Conservation (phyloP, 768 basidiomycete genomes). For the Suillus bovinus region DNA sequence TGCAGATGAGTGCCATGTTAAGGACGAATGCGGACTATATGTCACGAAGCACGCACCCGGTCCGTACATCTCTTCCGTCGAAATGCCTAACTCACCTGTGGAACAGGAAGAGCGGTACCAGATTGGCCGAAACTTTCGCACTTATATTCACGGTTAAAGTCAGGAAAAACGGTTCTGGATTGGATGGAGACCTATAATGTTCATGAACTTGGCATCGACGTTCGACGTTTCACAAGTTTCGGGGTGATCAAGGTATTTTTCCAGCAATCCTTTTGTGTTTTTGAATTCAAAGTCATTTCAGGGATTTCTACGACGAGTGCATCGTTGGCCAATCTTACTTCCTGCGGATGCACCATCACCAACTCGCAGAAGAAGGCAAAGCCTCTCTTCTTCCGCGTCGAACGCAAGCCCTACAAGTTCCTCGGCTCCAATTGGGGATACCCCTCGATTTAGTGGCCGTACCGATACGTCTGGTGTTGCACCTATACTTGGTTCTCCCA, state of each 20-base stretch:
- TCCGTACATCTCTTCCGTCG: slow-evolving; percentile 19
- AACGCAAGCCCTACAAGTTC: slow-evolving; percentile 1
- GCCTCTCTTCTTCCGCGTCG: slow-evolving; percentile 21
- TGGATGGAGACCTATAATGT: slow-evolving; percentile 86
- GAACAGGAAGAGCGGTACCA: slow-evolving; percentile 55
- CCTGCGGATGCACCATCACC: slow-evolving; percentile 34
- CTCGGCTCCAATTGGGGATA: slow-evolving; percentile 8
- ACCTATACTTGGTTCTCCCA: slow-evolving; percentile 26
- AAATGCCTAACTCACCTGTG: background rate
- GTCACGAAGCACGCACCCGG: slow-evolving; percentile 67
- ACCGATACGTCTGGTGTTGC: slow-evolving; percentile 24
- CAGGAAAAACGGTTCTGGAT: slow-evolving; percentile 79
- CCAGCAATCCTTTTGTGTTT: background rate
- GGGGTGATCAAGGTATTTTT: slow-evolving; percentile 88
- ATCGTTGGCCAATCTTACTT: slow-evolving; percentile 86
- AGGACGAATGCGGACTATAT: slow-evolving; percentile 90
- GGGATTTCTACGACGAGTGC: slow-evolving; percentile 91
- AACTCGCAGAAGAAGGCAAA: slow-evolving; percentile 30
- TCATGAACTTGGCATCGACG: slow-evolving; percentile 76
- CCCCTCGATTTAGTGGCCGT: slow-evolving; percentile 23
- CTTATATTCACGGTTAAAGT: slow-evolving; percentile 83
- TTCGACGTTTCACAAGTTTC: slow-evolving; percentile 93
- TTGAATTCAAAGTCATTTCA: slow-evolving; percentile 24
- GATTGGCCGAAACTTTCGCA: slow-evolving; percentile 88
- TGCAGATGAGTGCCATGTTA: slow-evolving; percentile 80